These are phyloP conservation scores for Pachysandra terminalis DNA, from an alignment of 164 flowering plant genomes.

Conservation along the genomic window DNA sequence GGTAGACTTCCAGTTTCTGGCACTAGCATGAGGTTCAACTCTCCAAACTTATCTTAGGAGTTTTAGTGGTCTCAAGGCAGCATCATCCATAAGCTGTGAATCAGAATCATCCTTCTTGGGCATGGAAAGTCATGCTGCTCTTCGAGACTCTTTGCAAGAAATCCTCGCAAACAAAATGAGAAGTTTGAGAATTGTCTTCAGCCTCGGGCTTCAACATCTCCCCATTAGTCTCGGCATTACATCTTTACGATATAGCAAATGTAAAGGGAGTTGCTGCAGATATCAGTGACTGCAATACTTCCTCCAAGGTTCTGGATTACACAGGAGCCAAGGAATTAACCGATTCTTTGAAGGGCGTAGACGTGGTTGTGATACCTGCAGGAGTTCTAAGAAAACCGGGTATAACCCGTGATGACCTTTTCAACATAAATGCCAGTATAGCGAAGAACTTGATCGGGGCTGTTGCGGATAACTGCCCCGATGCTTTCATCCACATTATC, in stretches of 20 bases:
- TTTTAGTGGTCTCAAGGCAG: constrained; percentile 18
- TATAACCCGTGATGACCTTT: no score
- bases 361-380: no score
- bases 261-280: constrained; percentile 26
- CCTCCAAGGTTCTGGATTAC: constrained; percentile 12
- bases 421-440: no score
- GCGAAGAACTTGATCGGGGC: no score
- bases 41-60: constrained; percentile 6
- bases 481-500: no score
- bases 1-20: no score
- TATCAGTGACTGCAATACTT: constrained; percentile 20
- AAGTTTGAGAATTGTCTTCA: neutral
- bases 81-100: constrained; percentile 7
- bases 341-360: constrained; percentile 5
- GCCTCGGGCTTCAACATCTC: constrained; percentile 21
- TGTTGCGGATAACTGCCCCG: no score
- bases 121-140: constrained; percentile 12
- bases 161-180: neutral
- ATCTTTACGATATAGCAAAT: constrained; percentile 21
- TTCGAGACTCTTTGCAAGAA: neutral
- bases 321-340: constrained; percentile 16
- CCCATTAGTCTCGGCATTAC: constrained; percentile 21
- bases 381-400: no score
- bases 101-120: constrained; percentile 18
- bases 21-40: neutral